Evolutionary conservation across 2,329 filamentous ascomycete genomes (phyloP), one percentile per base, ranked within the genome.

Genomic region (Monosporascus ibericus): DNA sequence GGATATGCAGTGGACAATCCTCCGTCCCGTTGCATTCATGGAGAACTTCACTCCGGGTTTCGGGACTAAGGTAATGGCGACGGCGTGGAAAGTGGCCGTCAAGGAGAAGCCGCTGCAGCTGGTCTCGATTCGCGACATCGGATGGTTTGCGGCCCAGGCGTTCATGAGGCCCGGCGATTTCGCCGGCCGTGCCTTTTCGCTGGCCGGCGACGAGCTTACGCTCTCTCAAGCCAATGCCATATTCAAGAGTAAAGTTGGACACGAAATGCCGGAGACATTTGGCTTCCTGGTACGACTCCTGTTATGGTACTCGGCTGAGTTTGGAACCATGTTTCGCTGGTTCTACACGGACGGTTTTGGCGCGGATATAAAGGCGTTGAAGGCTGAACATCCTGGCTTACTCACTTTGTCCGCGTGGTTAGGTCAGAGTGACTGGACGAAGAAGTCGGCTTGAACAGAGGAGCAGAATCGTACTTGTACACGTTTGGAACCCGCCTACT

Each of bases 191-290:
- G 64, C 60, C 3, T 56, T 74, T n/a, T 68, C 69, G 3, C 56
- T 75, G 2, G 73, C 71, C 0, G 72, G 71, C 3, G 72, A 75
- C 48, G 72, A 75, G 51, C 52, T 73, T 46, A 70, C 65, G 1
- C 64, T 65, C 24, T 54, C 58, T 1, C 60, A 74, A 50, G 61
- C 65, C 8, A 57, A 57, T 1, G 52, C 62, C 5, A 57, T 68
- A 3, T 75, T 70, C 52, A 63, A 64, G 44, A 48, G 65, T 48
- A 62, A 60, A 25, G 65, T 65, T 2, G 70, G 70, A 1, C 37
- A 49, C 1, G 54, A 61, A 9, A 50, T 67, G 42, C 68, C 68
- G 0, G 57, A 55, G 9, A 68, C 69, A 1, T 70, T 61, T 40
- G 51, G 60, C 3, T 59, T 71, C 37, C 11, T 71, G 6, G 58